Conservation (phyloP, 2,329 filamentous ascomycete species). For the Podosphaera aphanis region DNA sequence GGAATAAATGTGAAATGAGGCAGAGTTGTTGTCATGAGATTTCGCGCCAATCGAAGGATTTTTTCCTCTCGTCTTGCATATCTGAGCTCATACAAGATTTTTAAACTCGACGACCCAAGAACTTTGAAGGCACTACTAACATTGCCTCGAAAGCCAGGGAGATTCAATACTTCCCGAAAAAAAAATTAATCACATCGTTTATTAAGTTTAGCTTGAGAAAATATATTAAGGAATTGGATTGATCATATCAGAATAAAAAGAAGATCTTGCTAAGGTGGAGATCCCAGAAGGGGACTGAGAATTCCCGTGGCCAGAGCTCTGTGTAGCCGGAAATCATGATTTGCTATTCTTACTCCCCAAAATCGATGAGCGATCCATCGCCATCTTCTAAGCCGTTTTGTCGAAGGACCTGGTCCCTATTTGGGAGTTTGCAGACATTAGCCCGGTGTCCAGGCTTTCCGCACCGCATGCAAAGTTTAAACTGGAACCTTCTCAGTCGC, state of each 20-base stretch:
- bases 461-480: background rate
- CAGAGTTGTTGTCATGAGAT: too few relatives aligned
- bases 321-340: background rate
- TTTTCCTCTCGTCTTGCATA: too few relatives aligned
- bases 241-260: background rate
- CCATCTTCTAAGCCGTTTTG: background rate
- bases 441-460: background rate
- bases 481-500: background rate
- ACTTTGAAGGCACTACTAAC: too few relatives aligned
- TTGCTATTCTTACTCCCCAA: background rate
- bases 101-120: too few relatives aligned
- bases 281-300: background rate
- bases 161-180: too few relatives aligned
- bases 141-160: too few relatives aligned
- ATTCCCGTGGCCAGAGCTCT: background rate
- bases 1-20: too few relatives aligned
- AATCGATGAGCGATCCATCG: background rate
- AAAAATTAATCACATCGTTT: background rate
- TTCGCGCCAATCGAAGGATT: too few relatives aligned
- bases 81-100: too few relatives aligned
- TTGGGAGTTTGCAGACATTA: background rate
- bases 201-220: background rate
- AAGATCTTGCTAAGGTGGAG: background rate
- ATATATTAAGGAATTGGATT: background rate
- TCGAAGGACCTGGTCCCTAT: background rate